Percentiles rank a stretch among this genome's conserved stretches.
These are phyloP conservation scores for Daldinia decipiens DNA, from an alignment of 495 filamentous ascomycete species.

Conservation along the genomic window DNA sequence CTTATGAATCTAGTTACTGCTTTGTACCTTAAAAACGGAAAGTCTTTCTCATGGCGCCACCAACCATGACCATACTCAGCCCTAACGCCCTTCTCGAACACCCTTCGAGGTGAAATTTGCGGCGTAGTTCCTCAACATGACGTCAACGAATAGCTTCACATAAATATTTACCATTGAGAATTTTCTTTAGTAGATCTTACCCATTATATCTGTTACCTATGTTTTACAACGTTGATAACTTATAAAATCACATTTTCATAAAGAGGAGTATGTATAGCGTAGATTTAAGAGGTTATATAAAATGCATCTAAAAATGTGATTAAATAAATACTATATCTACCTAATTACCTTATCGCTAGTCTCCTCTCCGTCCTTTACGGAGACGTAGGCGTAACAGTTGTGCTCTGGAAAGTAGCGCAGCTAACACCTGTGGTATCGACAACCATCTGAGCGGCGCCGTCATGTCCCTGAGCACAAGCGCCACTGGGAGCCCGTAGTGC, in stretches of 20 bases:
- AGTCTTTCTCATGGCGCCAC: conserved; percentile 23
- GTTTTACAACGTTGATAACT: too few relatives aligned
- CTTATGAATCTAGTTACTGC: neutral
- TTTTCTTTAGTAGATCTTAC: neutral
- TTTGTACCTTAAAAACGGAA: neutral
- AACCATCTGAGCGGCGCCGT: neutral
- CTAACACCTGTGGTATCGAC: neutral
- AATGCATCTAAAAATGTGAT: neutral
- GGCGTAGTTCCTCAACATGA: conserved; percentile 13
- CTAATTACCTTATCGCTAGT: neutral
- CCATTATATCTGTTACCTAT: too few relatives aligned
- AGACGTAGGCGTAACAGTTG: neutral
- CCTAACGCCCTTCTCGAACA: conserved; percentile 13
- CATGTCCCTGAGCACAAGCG: neutral
- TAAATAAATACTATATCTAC: neutral
- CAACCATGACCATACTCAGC: conserved; percentile 26
- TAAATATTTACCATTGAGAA: neutral
- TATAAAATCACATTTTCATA: too few relatives aligned
- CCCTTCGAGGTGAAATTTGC: neutral
- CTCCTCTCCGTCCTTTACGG: neutral
- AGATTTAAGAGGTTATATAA: too few relatives aligned
- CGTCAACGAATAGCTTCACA: neutral
- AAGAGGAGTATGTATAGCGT: too few relatives aligned
- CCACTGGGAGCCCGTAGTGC: neutral
- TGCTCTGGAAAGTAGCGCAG: conserved; percentile 1